phyloP scores from a whole-genome alignment of 345 rosid species.

The Gossypium longicalyx region DNA sequence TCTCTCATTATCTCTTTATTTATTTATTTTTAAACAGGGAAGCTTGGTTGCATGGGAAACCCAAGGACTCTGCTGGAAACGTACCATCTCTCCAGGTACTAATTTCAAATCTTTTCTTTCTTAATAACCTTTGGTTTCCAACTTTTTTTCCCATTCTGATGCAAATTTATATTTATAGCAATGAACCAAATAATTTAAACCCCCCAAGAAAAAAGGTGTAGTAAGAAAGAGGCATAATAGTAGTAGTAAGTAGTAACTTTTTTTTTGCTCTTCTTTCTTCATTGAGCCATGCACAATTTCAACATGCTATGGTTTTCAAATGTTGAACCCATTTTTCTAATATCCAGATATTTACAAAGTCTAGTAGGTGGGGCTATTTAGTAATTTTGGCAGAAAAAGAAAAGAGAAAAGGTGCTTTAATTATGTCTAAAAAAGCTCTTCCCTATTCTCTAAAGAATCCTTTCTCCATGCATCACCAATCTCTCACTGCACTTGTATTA shows the following conservation, averaged over 20 bases:
- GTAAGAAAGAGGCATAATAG: constrained; percentile 19
- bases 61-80: constrained; percentile 55
- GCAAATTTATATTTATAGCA: background rate
- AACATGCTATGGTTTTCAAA: background rate
- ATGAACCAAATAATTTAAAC: background rate
- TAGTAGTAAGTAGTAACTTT: constrained; percentile 7
- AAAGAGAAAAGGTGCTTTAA: background rate
- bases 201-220: background rate
- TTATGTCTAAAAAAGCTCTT: background rate
- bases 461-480: background rate
- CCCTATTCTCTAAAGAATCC: background rate
- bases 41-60: constrained; percentile 85
- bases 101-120: constrained; percentile 9
- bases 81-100: constrained; percentile 75
- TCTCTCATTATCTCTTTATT: constrained; percentile 22
- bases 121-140: constrained; percentile 5
- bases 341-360: constrained; percentile 3
- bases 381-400: constrained; percentile 18
- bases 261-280: constrained; percentile 20
- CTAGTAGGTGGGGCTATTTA: constrained; percentile 23
- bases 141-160: background rate
- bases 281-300: constrained; percentile 25
- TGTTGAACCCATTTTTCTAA: background rate
- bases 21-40: constrained; percentile 63
- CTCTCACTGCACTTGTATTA: background rate